Evolutionary conservation across 2,329 filamentous ascomycete genomes (phyloP).

Genomic region (Tolypocladium tropicale): DNA sequence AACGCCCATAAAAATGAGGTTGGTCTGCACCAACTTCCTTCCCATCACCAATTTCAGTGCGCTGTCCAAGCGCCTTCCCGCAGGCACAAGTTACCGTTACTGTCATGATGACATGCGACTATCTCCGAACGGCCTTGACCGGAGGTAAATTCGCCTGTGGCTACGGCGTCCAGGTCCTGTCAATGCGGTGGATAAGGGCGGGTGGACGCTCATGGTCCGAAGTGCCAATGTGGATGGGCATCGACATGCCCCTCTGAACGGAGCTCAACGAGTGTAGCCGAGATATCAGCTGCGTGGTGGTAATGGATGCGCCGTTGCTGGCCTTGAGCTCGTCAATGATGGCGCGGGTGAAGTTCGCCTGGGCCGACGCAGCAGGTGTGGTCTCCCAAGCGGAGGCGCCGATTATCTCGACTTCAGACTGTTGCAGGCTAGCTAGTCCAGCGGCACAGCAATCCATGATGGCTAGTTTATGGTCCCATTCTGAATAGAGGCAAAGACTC

Average conservation of each 20-base stretch:
- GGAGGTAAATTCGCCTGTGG: not conserved
- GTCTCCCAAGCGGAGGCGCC: not conserved
- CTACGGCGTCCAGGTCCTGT: not conserved
- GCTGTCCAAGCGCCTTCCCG: too few species aligned
- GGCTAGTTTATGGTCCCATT: not conserved
- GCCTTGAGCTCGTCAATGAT: not conserved
- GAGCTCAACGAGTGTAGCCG: not conserved
- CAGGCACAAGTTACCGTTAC: not conserved
- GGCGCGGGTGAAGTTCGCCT: not conserved
- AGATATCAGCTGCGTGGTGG: not conserved
- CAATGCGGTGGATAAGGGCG: not conserved
- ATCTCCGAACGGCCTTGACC: not conserved
- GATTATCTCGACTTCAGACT: not conserved
- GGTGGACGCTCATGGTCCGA: not conserved
- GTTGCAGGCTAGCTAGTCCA: not conserved
- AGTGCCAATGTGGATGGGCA: not conserved
- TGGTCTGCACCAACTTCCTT: too few species aligned
- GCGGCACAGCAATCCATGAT: not conserved
- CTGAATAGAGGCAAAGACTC: too few species aligned
- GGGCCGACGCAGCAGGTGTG: not conserved
- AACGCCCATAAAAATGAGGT: too few species aligned
- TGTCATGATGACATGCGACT: not conserved
- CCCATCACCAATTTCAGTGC: too few species aligned
- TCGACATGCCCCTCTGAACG: not conserved
- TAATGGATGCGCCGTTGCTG: not conserved